Evolutionary conservation across 2,329 filamentous ascomycete genomes (phyloP).

Genomic region (Exophiala sp.): DNA sequence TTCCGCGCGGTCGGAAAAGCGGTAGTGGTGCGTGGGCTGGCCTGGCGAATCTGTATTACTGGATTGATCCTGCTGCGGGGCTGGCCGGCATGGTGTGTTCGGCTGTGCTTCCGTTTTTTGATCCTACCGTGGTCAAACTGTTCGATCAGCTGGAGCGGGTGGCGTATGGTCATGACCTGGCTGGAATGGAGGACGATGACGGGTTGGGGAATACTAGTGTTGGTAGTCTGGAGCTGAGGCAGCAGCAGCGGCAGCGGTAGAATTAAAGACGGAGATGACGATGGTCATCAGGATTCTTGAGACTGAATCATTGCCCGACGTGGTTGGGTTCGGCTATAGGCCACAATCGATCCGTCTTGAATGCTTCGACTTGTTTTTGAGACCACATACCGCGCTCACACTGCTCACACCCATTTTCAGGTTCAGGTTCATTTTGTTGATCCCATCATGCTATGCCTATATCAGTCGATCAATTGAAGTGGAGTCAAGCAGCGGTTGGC

Average conservation of each 20-base stretch:
- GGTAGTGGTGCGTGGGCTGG: conserved; percentile 24
- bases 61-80: conserved; percentile 19
- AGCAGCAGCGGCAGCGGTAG: neutral
- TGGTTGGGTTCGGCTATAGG: too few species aligned
- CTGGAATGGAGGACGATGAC: neutral
- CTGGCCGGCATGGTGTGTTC: conserved; percentile 18
- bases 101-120: conserved; percentile 18
- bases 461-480: neutral
- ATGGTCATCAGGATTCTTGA: too few species aligned
- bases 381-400: too few species aligned
- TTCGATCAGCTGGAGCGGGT: conserved; percentile 23
- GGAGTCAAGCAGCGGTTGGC: conserved; percentile 5
- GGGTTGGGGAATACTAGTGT: neutral
- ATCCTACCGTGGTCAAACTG: conserved; percentile 13
- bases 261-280: neutral
- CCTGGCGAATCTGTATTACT: conserved; percentile 26
- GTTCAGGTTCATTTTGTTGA: too few species aligned
- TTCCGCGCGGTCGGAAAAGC: conserved; percentile 17
- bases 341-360: too few species aligned
- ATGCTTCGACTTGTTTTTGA: too few species aligned
- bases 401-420: too few species aligned
- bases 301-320: too few species aligned
- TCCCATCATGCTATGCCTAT: too few species aligned
- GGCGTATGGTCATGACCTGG: conserved; percentile 19
- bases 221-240: neutral